These are phyloP conservation scores for Eucommia ulmoides DNA, from an alignment of 257 asterid genomes.

Conservation along the genomic window DNA sequence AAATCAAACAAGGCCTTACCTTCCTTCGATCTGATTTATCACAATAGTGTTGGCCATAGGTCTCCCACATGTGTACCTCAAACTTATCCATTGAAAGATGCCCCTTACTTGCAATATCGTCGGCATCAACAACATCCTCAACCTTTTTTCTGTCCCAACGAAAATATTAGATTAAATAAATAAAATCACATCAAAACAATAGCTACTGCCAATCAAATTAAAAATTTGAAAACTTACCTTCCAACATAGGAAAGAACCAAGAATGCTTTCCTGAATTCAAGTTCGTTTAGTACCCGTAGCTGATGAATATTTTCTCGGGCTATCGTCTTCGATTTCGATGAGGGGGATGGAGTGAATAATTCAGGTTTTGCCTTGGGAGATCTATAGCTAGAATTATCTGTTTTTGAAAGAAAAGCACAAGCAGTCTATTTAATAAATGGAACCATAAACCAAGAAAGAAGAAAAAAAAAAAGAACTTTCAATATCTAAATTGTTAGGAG, in stretches of 20 bases:
- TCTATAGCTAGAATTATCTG: constrained; percentile 22
- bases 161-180: background rate
- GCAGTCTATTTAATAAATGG: background rate
- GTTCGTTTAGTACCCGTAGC: constrained; percentile 25
- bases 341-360: constrained; percentile 7
- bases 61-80: constrained; percentile 47
- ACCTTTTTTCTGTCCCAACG: constrained; percentile 31
- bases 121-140: constrained; percentile 39
- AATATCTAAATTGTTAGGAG: too few relatives aligned
- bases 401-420: constrained; percentile 9
- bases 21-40: constrained; percentile 22
- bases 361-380: constrained; percentile 8
- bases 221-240: constrained; percentile 26
- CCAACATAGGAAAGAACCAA: constrained; percentile 51
- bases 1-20: constrained; percentile 19
- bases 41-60: constrained; percentile 22
- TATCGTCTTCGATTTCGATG: constrained; percentile 2
- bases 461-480: background rate
- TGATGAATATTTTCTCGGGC: constrained; percentile 21
- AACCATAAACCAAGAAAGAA: too few relatives aligned
- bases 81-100: constrained; percentile 35
- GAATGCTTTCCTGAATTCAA: constrained; percentile 51
- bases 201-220: background rate
- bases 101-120: constrained; percentile 22
- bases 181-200: background rate